Percentiles rank a stretch among this genome's conserved stretches.
These are phyloP conservation scores for Exophiala mesophila DNA, from an alignment of 2,329 filamentous ascomycete genomes.

Conservation along the genomic window DNA sequence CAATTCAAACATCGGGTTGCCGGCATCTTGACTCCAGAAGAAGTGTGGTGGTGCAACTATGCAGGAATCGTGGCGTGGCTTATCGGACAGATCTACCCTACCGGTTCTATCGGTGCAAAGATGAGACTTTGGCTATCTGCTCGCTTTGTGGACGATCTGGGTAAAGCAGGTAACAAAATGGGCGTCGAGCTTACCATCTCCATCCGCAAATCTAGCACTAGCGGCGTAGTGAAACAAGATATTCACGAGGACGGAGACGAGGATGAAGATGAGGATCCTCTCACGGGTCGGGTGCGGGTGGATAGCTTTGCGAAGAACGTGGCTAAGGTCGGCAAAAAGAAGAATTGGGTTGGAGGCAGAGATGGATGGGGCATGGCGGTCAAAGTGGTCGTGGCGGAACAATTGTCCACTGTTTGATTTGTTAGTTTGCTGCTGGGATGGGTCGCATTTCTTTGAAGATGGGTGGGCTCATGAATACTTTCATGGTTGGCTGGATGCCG, in stretches of 20 bases:
- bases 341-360: slow-evolving; percentile 47
- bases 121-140: slow-evolving; percentile 36
- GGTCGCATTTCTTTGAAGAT: too few species aligned
- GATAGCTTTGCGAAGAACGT: slow-evolving; percentile 36
- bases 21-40: slow-evolving; percentile 49
- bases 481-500: too few species aligned
- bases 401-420: too few species aligned
- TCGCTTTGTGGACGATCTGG: slow-evolving; percentile 40
- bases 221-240: slow-evolving; percentile 37
- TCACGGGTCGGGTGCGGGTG: too few species aligned
- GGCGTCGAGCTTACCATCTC: slow-evolving; percentile 43
- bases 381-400: slow-evolving; percentile 16
- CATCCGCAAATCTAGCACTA: slow-evolving; percentile 33
- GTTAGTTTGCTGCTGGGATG: too few species aligned
- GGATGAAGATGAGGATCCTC: slow-evolving; percentile 8
- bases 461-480: too few species aligned
- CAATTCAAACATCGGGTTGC: slow-evolving; percentile 52
- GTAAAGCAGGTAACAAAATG: slow-evolving; percentile 37
- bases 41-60: slow-evolving; percentile 63
- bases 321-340: slow-evolving; percentile 57
- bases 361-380: slow-evolving; percentile 21
- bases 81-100: slow-evolving; percentile 57
- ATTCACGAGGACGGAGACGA: too few species aligned
- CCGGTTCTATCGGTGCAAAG: slow-evolving; percentile 45
- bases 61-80: slow-evolving; percentile 57